These are phyloP conservation scores for Ophiostoma quercus DNA, from an alignment of 2,329 filamentous ascomycete species.

Conservation along the genomic window DNA sequence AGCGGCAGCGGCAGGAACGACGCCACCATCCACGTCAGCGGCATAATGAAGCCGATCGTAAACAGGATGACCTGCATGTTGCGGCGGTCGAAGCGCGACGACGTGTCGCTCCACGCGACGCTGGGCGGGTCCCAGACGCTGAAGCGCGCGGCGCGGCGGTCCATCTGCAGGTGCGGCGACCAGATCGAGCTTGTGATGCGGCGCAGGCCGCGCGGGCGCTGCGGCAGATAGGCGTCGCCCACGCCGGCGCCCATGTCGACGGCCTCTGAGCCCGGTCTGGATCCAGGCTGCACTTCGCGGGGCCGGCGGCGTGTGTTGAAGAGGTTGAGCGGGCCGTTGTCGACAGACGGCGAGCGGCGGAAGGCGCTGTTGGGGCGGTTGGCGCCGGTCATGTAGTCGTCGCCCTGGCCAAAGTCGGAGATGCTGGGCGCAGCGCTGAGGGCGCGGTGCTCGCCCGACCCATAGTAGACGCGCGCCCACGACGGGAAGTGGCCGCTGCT, in stretches of 20 bases:
- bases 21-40: conserved; percentile 74
- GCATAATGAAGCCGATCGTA: conserved; percentile 70
- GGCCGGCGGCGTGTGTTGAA: conserved; percentile 44
- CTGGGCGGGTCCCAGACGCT: conserved; percentile 72
- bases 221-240: conserved; percentile 30
- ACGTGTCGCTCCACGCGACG: conserved; percentile 58
- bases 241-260: conserved; percentile 43
- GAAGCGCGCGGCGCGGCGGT: conserved; percentile 53
- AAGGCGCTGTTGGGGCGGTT: conserved; percentile 41
- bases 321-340: conserved; percentile 44
- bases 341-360: conserved; percentile 48
- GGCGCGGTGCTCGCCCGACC: conserved; percentile 55
- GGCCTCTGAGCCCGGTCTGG: conserved; percentile 25
- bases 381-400: conserved; percentile 35
- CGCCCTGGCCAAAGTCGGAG: conserved; percentile 31
- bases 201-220: conserved; percentile 34
- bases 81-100: conserved; percentile 54
- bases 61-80: conserved; percentile 74
- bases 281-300: conserved; percentile 35
- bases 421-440: conserved; percentile 45
- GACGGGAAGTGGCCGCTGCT: conserved; percentile 41
- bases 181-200: conserved; percentile 59
- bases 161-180: conserved; percentile 66
- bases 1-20: conserved; percentile 66
- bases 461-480: conserved; percentile 66